phyloP scores from a whole-genome alignment of 805 yeast species.

The Monosporozyma unispora region DNA sequence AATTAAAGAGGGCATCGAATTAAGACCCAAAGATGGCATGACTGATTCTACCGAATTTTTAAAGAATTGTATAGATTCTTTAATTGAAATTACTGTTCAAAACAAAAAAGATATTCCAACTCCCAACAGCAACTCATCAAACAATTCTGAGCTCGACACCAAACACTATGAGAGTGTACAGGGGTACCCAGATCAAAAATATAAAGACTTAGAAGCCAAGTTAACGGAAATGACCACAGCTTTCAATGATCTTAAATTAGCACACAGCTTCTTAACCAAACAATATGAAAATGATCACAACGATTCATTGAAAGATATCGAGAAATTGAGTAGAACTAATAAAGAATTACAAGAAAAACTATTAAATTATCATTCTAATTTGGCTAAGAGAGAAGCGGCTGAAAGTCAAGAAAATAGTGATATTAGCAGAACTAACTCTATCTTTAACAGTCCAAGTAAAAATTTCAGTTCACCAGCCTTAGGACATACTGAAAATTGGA shows the following conservation, averaged over 20 bases:
- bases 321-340: constrained; percentile 44
- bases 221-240: constrained; percentile 43
- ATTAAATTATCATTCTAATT: constrained; percentile 30
- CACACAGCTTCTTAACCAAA: constrained; percentile 58
- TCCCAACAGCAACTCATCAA: not conserved
- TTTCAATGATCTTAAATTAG: constrained; percentile 57
- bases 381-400: constrained; percentile 24
- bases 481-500: constrained; percentile 1
- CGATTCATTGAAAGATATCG: constrained; percentile 44
- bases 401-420: not conserved
- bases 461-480: not conserved
- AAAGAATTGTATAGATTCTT: constrained; percentile 22
- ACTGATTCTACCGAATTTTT: constrained; percentile 22
- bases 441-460: not conserved
- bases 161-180: not conserved
- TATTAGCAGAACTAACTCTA: not conserved
- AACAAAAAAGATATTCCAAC: not conserved
- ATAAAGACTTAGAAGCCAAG: constrained; percentile 1
- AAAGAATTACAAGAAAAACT: constrained; percentile 44
- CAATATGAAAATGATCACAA: constrained; percentile 60
- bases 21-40: constrained; percentile 15
- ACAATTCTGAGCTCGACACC: not conserved
- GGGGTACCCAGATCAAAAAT: not conserved
- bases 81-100: constrained; percentile 9
- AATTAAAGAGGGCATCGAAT: constrained; percentile 22